Conservation (phyloP, 2,329 filamentous ascomycete species). For the Lithohypha guttulata region DNA sequence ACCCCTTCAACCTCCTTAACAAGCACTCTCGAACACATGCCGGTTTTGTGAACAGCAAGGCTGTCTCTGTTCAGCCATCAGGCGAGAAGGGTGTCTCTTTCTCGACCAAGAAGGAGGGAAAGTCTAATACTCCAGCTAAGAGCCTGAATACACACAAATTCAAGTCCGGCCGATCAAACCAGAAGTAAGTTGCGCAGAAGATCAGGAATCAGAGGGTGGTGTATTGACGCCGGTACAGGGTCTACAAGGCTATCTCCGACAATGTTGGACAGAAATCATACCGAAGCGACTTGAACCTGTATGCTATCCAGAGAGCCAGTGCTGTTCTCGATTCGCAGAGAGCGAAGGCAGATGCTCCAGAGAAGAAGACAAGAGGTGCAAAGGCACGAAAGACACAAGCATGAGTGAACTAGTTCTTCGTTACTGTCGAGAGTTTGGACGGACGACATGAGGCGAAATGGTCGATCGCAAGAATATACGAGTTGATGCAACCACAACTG, state of each 20-base stretch:
- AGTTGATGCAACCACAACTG: no score
- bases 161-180: conserved; percentile 60
- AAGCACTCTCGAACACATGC: conserved; percentile 85
- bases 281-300: conserved; percentile 64
- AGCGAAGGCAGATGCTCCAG: conserved; percentile 62
- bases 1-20: conserved; percentile 90
- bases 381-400: conserved; percentile 61
- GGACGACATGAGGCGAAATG: no score
- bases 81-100: conserved; percentile 73
- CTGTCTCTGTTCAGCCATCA: conserved; percentile 61
- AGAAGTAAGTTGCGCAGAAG: conserved; percentile 53
- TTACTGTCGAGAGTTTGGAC: no score
- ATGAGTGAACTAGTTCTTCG: conserved; percentile 9
- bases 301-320: conserved; percentile 75
- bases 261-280: conserved; percentile 74
- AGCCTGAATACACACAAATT: conserved; percentile 56
- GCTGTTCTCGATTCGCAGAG: conserved; percentile 72
- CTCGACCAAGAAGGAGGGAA: conserved; percentile 68
- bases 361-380: conserved; percentile 65
- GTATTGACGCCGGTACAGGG: conserved; percentile 41
- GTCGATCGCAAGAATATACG: no score
- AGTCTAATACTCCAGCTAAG: conserved; percentile 62
- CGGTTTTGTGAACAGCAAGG: conserved; percentile 90
- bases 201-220: background rate
- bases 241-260: conserved; percentile 81